A percentile compares a stretch with the other conserved stretches of the same genome.
Conservation (phyloP, 2,329 filamentous ascomycete genomes). For the Fusarium chuoi region DNA sequence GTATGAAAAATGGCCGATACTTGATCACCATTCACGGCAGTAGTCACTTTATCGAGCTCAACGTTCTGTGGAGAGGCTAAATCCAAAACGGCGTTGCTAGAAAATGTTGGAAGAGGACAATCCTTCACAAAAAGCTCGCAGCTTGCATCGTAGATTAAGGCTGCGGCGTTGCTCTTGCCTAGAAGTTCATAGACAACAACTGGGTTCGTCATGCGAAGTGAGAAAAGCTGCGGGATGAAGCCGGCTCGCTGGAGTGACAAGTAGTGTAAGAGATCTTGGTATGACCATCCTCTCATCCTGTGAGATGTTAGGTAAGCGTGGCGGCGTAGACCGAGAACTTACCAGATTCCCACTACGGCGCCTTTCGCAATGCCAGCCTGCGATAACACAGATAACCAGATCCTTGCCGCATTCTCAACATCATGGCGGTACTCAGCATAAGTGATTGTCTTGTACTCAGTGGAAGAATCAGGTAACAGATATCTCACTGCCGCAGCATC, state of each 20-base stretch:
- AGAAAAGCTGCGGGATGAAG: background rate
- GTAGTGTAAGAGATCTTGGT: conserved; percentile 2
- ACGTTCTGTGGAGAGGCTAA: rapidly evolving
- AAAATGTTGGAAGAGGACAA: background rate
- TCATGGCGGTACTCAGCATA: background rate
- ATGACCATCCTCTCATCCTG: conserved; percentile 8
- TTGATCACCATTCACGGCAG: background rate
- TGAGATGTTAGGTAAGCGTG: rapidly evolving
- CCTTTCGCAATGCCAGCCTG: background rate
- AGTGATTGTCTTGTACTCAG: background rate
- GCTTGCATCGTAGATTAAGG: background rate
- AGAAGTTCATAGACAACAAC: background rate
- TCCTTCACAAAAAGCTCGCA: background rate
- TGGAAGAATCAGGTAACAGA: rapidly evolving
- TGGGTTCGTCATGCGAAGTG: background rate
- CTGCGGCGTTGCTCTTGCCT: background rate
- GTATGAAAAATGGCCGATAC: conserved; percentile 3
- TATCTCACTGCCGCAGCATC: background rate
- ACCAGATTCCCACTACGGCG: conserved; percentile 10
- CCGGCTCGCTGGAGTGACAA: background rate
- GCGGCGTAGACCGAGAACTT: rapidly evolving
- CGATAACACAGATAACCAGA: background rate
- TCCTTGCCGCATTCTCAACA: background rate
- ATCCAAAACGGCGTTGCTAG: rapidly evolving
- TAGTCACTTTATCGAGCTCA: background rate